Conservation (phyloP, 2,329 filamentous ascomycete species). For the Talaromyces funiculosus region DNA sequence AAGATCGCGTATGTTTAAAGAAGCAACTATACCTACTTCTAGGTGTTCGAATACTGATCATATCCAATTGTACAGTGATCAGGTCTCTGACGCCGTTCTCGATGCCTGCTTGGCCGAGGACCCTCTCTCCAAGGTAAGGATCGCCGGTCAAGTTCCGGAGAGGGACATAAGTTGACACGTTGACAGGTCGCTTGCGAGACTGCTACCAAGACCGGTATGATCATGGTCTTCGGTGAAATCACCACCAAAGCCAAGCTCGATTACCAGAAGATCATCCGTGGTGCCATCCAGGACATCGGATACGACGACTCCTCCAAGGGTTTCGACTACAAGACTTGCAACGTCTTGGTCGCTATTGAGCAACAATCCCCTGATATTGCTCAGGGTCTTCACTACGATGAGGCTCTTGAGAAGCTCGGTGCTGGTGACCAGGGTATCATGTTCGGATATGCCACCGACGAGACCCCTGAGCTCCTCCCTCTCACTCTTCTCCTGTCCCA, state of each 20-base stretch:
- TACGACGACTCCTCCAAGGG: conserved; percentile 97
- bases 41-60: background rate
- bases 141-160: background rate
- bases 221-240: conserved; percentile 99
- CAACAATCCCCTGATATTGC: conserved; percentile 98
- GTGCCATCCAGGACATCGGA: conserved; percentile 95
- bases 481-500: conserved; percentile 91
- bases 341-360: conserved; percentile 97
- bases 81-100: conserved; percentile 97
- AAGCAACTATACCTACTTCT: background rate
- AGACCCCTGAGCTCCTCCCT: conserved; percentile 95
- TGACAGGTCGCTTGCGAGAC: conserved; percentile 87
- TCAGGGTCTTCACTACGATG: conserved; percentile 96
- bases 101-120: conserved; percentile 94
- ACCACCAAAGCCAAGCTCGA: conserved; percentile 92
- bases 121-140: conserved; percentile 78
- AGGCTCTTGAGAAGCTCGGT: conserved; percentile 94
- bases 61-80: conserved; percentile 54
- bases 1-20: conserved; percentile 66
- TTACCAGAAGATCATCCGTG: conserved; percentile 96
- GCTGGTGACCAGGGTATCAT: conserved; percentile 99
- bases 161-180: background rate
- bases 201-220: conserved; percentile 98
- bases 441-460: conserved; percentile 99
- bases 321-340: conserved; percentile 99